phyloP scores from a whole-genome alignment of 352 stramenopile species.

The Pythium dissimile region DNA sequence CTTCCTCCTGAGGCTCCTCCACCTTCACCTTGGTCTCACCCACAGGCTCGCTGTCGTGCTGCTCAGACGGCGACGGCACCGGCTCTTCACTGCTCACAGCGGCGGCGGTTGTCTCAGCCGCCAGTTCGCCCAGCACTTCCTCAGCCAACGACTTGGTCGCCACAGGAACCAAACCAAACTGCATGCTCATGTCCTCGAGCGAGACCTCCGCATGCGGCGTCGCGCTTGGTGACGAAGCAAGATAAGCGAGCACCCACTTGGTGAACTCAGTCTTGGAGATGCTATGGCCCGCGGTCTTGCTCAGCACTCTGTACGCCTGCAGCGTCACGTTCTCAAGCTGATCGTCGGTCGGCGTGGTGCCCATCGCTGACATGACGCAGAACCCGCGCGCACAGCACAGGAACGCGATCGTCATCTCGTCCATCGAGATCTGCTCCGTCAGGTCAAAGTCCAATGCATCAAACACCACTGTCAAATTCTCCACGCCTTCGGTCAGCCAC shows the following conservation, averaged over 20 bases:
- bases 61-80: no score
- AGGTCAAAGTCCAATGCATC: slow-evolving; percentile 72
- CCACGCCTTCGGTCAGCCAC: neutral
- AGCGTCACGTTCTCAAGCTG: slow-evolving; percentile 53
- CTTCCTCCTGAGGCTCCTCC: no score
- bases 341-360: slow-evolving; percentile 47
- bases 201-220: slow-evolving; percentile 8
- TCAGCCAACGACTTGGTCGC: slow-evolving; percentile 10
- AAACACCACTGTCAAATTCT: slow-evolving; percentile 51
- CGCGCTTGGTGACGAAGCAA: neutral
- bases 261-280: slow-evolving; percentile 64
- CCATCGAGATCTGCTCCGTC: slow-evolving; percentile 71
- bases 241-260: slow-evolving; percentile 38
- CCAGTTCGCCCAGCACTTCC: slow-evolving; percentile 13
- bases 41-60: no score
- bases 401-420: slow-evolving; percentile 75
- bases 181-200: slow-evolving; percentile 15
- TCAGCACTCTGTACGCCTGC: slow-evolving; percentile 54
- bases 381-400: slow-evolving; percentile 52
- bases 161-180: slow-evolving; percentile 13
- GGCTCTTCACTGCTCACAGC: neutral
- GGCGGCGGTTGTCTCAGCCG: slow-evolving; percentile 2
- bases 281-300: slow-evolving; percentile 47
- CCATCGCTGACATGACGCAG: slow-evolving; percentile 43
- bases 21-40: no score